Percentiles rank a stretch among this genome's conserved stretches.
Evolutionary conservation across 2,329 filamentous ascomycete genomes (phyloP).

Genomic region (Paecilomyces sp.): DNA sequence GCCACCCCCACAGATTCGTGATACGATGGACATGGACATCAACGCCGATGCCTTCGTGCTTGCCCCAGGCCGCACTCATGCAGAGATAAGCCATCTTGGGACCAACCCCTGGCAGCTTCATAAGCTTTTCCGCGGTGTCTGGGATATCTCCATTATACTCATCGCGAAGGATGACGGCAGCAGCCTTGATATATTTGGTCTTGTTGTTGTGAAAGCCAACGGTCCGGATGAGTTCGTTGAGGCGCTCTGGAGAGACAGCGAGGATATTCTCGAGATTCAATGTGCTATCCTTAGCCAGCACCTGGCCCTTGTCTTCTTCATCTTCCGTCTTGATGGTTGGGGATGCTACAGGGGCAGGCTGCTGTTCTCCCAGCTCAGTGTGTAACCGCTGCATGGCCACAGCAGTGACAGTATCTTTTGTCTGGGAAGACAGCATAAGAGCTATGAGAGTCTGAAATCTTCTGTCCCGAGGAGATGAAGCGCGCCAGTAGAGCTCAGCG

Average conservation of each 20-base stretch:
- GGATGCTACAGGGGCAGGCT: background rate
- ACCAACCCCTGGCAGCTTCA: constrained; percentile 75
- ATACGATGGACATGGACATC: constrained; percentile 94
- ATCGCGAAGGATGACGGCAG: constrained; percentile 66
- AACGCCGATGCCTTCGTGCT: constrained; percentile 74
- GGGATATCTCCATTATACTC: constrained; percentile 71
- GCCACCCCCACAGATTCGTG: constrained; percentile 91
- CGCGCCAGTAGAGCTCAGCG: constrained; percentile 43
- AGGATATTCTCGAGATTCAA: constrained; percentile 74
- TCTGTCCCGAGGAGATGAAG: constrained; percentile 46
- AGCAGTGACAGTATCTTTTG: constrained; percentile 85
- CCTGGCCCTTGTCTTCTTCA: constrained; percentile 12
- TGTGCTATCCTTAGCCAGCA: constrained; percentile 29
- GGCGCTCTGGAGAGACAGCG: constrained; percentile 55
- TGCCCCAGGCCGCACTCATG: constrained; percentile 67
- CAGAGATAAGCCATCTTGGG: constrained; percentile 94
- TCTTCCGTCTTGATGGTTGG: constrained; percentile 9
- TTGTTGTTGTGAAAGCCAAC: constrained; percentile 96
- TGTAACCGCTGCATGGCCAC: constrained; percentile 75
- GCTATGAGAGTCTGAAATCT: constrained; percentile 82
- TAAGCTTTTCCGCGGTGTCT: constrained; percentile 65
- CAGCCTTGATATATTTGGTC: constrained; percentile 71
- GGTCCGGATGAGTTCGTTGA: constrained; percentile 71
- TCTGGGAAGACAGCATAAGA: constrained; percentile 87
- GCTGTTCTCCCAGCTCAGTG: constrained; percentile 52